phyloP scores from a whole-genome alignment of 768 basidiomycete species.

The Cyclocybe aegerita region DNA sequence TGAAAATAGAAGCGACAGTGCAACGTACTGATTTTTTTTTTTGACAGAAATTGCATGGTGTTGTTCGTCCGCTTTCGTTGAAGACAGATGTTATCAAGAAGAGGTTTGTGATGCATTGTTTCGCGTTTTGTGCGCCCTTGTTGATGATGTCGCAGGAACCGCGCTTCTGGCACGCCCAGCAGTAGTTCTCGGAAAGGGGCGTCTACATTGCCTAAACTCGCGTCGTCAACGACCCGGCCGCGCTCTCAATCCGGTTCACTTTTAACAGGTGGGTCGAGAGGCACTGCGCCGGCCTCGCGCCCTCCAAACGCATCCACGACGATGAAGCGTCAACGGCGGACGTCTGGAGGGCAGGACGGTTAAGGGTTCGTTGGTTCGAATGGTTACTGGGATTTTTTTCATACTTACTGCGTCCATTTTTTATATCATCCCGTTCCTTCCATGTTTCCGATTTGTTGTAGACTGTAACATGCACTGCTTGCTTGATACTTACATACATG shows the following conservation, averaged over 20 bases:
- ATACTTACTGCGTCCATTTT: slow-evolving; percentile 13
- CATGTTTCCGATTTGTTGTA: slow-evolving; percentile 29
- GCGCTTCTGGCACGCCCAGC: slow-evolving; percentile 74
- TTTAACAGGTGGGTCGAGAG: slow-evolving; percentile 43
- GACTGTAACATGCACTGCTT: slow-evolving; percentile 28
- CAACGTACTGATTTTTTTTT: slow-evolving; percentile 9
- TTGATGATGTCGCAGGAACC: slow-evolving; percentile 52
- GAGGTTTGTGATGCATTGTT: slow-evolving; percentile 45
- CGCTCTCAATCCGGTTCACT: slow-evolving; percentile 68
- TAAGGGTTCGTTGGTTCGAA: slow-evolving; percentile 12
- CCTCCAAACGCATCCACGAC: slow-evolving; percentile 36
- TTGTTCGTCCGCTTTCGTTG: slow-evolving; percentile 89
- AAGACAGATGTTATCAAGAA: slow-evolving; percentile 99
- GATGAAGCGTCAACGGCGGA: slow-evolving; percentile 82
- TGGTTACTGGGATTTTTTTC: slow-evolving; percentile 8
- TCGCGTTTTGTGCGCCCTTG: not conserved
- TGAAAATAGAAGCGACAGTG: not conserved
- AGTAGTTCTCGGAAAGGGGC: slow-evolving; percentile 63
- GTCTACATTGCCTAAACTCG: slow-evolving; percentile 69
- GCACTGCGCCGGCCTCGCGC: slow-evolving; percentile 28
- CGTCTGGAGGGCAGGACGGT: slow-evolving; percentile 50
- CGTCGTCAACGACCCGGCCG: slow-evolving; percentile 71
- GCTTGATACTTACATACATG: not conserved
- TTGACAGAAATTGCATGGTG: slow-evolving; percentile 88
- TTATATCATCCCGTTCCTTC: slow-evolving; percentile 16